Conservation (phyloP, 1,139 yeast species). For the Protomyces pachydermus region DNA sequence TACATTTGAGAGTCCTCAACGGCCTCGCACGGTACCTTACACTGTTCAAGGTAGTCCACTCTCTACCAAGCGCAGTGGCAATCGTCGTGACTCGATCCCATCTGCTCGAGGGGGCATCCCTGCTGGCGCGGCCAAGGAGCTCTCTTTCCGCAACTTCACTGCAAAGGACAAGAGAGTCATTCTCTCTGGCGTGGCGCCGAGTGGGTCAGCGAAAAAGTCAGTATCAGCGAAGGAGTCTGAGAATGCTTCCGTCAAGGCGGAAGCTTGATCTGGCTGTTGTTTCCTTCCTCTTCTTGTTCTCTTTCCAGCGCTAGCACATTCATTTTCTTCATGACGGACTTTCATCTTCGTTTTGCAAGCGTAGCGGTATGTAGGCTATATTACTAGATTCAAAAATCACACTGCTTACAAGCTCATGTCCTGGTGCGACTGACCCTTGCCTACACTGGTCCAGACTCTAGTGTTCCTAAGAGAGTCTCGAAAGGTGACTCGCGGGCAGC, state of each 20-base stretch:
- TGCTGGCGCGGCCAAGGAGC: slow-evolving; percentile 2
- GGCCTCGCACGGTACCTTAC: not conserved
- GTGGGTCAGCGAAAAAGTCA: slow-evolving; percentile 23
- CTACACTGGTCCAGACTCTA: no score
- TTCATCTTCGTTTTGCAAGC: not conserved
- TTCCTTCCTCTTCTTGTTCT: not conserved
- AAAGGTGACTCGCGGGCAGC: no score
- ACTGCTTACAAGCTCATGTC: no score
- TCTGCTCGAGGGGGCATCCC: not conserved
- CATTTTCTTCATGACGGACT: not conserved
- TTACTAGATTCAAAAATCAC: no score
- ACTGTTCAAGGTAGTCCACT: not conserved
- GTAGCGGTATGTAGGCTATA: no score
- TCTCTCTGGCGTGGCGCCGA: slow-evolving; percentile 28
- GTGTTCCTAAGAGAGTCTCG: no score
- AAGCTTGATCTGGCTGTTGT: no score
- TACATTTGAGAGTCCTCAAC: not conserved
- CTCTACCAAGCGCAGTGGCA: not conserved
- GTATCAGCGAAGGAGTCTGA: not conserved
- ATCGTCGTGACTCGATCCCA: not conserved
- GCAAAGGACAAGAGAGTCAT: slow-evolving; percentile 27
- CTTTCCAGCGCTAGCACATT: not conserved
- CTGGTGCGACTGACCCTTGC: no score
- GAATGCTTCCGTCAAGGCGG: no score
- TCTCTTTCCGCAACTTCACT: slow-evolving; percentile 26